phyloP scores from a whole-genome alignment of 2,329 filamentous ascomycete species.

The Westerdykella ornata region DNA sequence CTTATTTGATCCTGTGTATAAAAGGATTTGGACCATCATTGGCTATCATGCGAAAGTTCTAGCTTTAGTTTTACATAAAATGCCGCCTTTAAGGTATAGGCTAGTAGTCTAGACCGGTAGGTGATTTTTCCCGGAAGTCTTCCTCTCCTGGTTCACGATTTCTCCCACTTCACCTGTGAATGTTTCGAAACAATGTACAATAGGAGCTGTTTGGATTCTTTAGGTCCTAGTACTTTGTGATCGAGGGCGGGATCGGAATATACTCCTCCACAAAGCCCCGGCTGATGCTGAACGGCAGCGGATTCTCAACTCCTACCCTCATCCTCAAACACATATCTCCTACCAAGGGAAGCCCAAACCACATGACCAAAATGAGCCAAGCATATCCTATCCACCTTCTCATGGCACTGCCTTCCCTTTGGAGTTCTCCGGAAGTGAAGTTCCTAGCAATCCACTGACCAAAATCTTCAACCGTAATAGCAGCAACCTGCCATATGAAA shows the following conservation, averaged over 20 bases:
- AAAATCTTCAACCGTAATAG: conserved; percentile 12
- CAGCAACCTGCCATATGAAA: conserved; percentile 10
- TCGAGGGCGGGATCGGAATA: background rate
- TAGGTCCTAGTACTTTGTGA: no score
- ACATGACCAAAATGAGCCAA: conserved; percentile 1
- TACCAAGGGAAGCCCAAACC: conserved; percentile 1
- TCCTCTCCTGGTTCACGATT: no score
- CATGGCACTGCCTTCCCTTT: background rate
- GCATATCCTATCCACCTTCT: background rate
- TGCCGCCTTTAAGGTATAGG: no score
- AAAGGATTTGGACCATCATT: no score
- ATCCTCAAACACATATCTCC: conserved; percentile 1
- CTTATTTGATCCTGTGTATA: no score
- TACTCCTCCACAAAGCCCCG: background rate
- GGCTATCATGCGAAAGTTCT: no score
- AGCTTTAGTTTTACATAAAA: no score
- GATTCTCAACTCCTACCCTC: background rate
- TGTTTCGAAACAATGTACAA: no score
- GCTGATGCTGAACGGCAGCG: background rate
- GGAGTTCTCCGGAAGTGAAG: background rate
- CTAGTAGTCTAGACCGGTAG: no score
- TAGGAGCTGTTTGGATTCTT: no score
- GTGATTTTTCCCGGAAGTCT: no score
- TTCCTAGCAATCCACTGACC: conserved; percentile 1
- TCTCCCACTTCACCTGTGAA: no score